Conservation (phyloP, 805 yeast species). For the Teunomyces kruisii region DNA sequence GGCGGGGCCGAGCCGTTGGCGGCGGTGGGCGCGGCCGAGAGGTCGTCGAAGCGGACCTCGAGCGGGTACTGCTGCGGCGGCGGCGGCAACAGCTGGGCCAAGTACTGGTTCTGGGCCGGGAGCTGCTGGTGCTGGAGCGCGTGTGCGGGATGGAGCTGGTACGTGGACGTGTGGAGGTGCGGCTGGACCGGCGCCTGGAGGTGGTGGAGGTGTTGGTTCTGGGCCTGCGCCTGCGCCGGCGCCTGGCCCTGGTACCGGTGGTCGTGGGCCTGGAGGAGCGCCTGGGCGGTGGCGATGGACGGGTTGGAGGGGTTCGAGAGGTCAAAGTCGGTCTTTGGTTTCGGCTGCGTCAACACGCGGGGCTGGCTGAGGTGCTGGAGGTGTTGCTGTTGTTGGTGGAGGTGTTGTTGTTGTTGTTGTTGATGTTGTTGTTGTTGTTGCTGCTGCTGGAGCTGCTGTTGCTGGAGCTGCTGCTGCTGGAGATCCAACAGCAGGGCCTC, state of each 20-base stretch:
- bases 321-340: constrained; percentile 5
- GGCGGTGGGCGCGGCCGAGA: neutral
- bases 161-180: constrained; percentile 11
- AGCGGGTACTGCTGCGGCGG: constrained; percentile 11
- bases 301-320: constrained; percentile 10
- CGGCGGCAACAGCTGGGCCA: constrained; percentile 8
- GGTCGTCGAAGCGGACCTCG: constrained; percentile 13
- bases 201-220: constrained; percentile 8
- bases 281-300: constrained; percentile 11
- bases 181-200: constrained; percentile 8
- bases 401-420: neutral
- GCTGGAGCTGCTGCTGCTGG: constrained; percentile 9
- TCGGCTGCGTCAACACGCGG: constrained; percentile 1
- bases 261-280: constrained; percentile 10
- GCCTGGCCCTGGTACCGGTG: constrained; percentile 10
- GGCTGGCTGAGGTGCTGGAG: constrained; percentile 6
- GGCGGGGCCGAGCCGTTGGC: too few relatives aligned
- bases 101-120: constrained; percentile 10
- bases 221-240: constrained; percentile 8
- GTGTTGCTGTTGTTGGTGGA: neutral
- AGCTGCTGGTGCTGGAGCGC: constrained; percentile 11
- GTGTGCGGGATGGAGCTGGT: constrained; percentile 15
- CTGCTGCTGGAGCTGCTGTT: constrained; percentile 5
- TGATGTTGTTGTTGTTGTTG: constrained; percentile 7
- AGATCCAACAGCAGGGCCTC: constrained; percentile 11